A percentile compares a stretch with the other conserved stretches of the same genome.
Conservation (phyloP, 306 rosid genomes). For the Hylodesmum podocarpum region DNA sequence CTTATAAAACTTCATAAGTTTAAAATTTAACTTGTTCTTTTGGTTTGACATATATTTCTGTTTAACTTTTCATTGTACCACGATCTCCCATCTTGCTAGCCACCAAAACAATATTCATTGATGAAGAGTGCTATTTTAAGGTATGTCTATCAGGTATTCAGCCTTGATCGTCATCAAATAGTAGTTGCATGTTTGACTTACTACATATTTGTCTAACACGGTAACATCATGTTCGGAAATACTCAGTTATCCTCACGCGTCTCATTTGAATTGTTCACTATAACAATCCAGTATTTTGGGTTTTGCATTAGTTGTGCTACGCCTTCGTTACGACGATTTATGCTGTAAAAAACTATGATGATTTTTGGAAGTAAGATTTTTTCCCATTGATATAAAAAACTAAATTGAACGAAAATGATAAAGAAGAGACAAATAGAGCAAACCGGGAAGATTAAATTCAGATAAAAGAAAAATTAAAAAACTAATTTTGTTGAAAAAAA, state of each 20-base stretch:
- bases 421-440: too few relatives aligned
- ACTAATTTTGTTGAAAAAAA: neutral
- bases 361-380: neutral
- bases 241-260: neutral
- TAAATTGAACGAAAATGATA: neutral
- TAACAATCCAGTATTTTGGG: neutral
- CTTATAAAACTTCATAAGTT: constrained; percentile 8
- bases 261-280: neutral
- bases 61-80: neutral
- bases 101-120: neutral
- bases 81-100: neutral
- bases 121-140: neutral
- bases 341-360: neutral
- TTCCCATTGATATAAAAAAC: neutral
- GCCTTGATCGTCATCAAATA: neutral
- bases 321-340: neutral
- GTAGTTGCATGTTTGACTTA: neutral
- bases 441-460: neutral
- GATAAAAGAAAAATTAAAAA: too few relatives aligned
- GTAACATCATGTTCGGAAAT: neutral
- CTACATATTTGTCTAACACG: neutral
- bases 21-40: constrained; percentile 13
- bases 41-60: neutral
- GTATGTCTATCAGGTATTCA: neutral
- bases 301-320: neutral